These are phyloP conservation scores for Ilyonectria mors-panacis DNA, from an alignment of 2,329 filamentous ascomycete species.

Conservation along the genomic window DNA sequence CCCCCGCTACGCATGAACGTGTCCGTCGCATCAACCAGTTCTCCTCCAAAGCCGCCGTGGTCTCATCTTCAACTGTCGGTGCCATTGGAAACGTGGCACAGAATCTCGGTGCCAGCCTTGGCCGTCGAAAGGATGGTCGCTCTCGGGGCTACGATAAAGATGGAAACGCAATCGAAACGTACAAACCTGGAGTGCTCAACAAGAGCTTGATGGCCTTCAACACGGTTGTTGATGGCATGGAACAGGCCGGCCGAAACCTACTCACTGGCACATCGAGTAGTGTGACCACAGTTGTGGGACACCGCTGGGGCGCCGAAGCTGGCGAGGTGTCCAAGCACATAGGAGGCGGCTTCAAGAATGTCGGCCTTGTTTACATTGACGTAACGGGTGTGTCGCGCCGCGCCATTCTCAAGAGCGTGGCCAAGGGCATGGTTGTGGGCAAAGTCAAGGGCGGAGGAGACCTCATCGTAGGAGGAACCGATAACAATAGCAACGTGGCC, in stretches of 20 bases:
- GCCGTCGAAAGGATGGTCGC: slow-evolving; percentile 66
- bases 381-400: slow-evolving; percentile 91
- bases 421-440: slow-evolving; percentile 95
- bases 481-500: slow-evolving; percentile 49
- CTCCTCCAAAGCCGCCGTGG: slow-evolving; percentile 81
- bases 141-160: slow-evolving; percentile 77
- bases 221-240: slow-evolving; percentile 93
- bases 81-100: slow-evolving; percentile 88
- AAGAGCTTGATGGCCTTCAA: slow-evolving; percentile 97
- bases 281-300: slow-evolving; percentile 89
- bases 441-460: slow-evolving; percentile 82
- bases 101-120: slow-evolving; percentile 84
- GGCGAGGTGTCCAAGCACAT: slow-evolving; percentile 82
- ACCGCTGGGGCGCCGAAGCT: slow-evolving; percentile 90
- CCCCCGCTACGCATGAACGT: slow-evolving; percentile 84
- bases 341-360: slow-evolving; percentile 92
- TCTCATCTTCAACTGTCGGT: slow-evolving; percentile 90
- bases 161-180: slow-evolving; percentile 74
- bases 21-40: slow-evolving; percentile 93
- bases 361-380: slow-evolving; percentile 97
- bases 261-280: slow-evolving; percentile 82
- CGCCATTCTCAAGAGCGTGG: slow-evolving; percentile 93
- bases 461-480: slow-evolving; percentile 80
- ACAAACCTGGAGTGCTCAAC: slow-evolving; percentile 94
- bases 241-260: slow-evolving; percentile 85